phyloP scores from a whole-genome alignment of 169 alveolate genomes.

The Miamiensis avidus region DNA sequence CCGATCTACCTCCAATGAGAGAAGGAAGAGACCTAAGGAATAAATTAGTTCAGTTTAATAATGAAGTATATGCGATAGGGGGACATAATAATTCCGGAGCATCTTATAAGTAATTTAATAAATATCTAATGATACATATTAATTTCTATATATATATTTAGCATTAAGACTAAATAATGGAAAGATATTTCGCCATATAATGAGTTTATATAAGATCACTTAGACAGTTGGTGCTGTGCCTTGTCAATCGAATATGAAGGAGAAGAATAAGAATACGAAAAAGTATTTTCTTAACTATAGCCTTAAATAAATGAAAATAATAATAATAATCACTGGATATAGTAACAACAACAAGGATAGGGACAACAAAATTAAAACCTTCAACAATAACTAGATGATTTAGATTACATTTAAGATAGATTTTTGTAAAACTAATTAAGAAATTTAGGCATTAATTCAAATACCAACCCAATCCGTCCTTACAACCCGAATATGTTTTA shows the following conservation, averaged over 20 bases:
- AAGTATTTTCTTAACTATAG: background rate
- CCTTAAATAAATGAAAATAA: background rate
- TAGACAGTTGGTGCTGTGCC: slow-evolving; percentile 63
- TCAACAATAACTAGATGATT: no score
- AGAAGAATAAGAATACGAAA: background rate
- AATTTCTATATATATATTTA: background rate
- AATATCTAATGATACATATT: no score
- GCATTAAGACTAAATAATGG: slow-evolving; percentile 30
- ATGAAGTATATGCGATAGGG: slow-evolving; percentile 71
- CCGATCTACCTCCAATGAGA: slow-evolving; percentile 53
- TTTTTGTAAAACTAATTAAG: no score
- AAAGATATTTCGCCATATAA: slow-evolving; percentile 17
- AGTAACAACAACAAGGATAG: no score
- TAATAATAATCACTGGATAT: no score
- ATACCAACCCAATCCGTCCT: no score
- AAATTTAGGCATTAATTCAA: no score
- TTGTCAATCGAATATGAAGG: slow-evolving; percentile 15
- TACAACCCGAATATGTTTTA: no score
- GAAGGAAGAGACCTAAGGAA: slow-evolving; percentile 83
- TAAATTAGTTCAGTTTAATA: slow-evolving; percentile 58
- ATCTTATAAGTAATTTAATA: background rate
- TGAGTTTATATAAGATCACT: slow-evolving; percentile 44
- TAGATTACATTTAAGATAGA: no score
- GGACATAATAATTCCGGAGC: slow-evolving; percentile 50
- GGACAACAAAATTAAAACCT: no score